Conservation (phyloP, 352 stramenopile genomes). For the Phytophthora pseudosyringae region DNA sequence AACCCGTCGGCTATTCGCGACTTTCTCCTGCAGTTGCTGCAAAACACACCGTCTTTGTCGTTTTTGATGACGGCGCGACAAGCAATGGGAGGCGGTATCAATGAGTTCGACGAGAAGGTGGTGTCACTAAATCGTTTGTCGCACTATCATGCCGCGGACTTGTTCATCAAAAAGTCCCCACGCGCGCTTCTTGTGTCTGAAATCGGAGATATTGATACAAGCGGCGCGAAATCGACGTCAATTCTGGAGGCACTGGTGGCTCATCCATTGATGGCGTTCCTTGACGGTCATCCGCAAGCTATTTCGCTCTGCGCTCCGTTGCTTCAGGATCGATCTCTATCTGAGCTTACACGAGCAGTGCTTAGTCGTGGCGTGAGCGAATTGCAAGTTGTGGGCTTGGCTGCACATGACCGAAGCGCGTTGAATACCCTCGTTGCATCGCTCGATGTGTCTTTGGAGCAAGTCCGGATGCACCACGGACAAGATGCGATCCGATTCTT, state of each 20-base stretch:
- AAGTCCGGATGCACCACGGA: conserved; percentile 72
- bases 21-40: conserved; percentile 70
- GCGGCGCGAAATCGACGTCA: conserved; percentile 33
- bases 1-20: conserved; percentile 61
- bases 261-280: conserved; percentile 81
- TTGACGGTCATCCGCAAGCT: conserved; percentile 82
- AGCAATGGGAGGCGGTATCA: conserved; percentile 72
- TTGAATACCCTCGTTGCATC: conserved; percentile 83
- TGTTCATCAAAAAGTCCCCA: conserved; percentile 83
- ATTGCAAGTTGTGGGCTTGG: conserved; percentile 68
- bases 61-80: conserved; percentile 81
- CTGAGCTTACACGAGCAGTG: conserved; percentile 76
- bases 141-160: conserved; percentile 69
- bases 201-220: conserved; percentile 59
- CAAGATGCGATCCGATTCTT: conserved; percentile 82
- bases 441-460: conserved; percentile 73
- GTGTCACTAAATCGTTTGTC: conserved; percentile 78
- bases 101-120: conserved; percentile 84
- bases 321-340: conserved; percentile 75
- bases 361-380: conserved; percentile 74
- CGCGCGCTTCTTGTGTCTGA: conserved; percentile 71
- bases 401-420: conserved; percentile 69
- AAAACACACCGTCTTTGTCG: conserved; percentile 61
- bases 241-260: conserved; percentile 67
- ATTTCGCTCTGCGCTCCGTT: conserved; percentile 81